A percentile compares a stretch with the other conserved stretches of the same genome.
phyloP scores from a whole-genome alignment of 805 yeast genomes.

The Blastobotrys peoriensis region DNA sequence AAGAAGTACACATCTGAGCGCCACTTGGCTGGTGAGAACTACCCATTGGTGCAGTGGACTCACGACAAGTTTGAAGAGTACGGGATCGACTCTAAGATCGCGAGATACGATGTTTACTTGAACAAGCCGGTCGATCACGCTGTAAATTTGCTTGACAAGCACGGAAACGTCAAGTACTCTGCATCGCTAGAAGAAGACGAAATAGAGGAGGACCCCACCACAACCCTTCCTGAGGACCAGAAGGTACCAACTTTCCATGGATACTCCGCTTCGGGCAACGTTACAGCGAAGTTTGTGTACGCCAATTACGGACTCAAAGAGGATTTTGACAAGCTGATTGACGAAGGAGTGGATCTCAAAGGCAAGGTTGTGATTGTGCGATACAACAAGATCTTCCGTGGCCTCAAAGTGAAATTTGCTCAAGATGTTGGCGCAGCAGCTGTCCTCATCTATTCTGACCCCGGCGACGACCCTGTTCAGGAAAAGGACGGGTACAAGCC shows the following conservation, averaged over 20 bases:
- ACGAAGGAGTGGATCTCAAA: conserved; percentile 42
- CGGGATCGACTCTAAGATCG: conserved; percentile 51
- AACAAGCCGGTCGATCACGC: conserved; percentile 56
- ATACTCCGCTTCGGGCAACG: conserved; percentile 70
- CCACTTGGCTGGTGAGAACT: conserved; percentile 47
- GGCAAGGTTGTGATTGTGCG: conserved; percentile 62
- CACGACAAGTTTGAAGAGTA: conserved; percentile 49
- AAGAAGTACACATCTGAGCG: conserved; percentile 45
- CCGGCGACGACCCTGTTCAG: conserved; percentile 49
- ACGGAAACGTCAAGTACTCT: conserved; percentile 36
- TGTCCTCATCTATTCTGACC: conserved; percentile 63
- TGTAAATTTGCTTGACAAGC: conserved; percentile 37
- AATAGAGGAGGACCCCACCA: conserved; percentile 47
- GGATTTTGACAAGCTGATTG: conserved; percentile 48
- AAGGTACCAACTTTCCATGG: conserved; percentile 68
- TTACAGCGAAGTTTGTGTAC: conserved; percentile 57
- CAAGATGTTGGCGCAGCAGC: conserved; percentile 65
- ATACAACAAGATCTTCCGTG: conserved; percentile 63
- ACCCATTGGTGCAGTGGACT: conserved; percentile 48
- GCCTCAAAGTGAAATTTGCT: conserved; percentile 71
- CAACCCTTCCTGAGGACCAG: conserved; percentile 36
- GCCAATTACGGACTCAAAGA: conserved; percentile 62
- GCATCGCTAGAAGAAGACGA: conserved; percentile 52
- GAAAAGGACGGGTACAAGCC: conserved; percentile 53
- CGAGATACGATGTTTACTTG: conserved; percentile 54